Percentiles rank a stretch among this genome's conserved stretches.
phyloP scores from a whole-genome alignment of 2,329 filamentous ascomycete genomes.

The Trichophyton benhamiae region DNA sequence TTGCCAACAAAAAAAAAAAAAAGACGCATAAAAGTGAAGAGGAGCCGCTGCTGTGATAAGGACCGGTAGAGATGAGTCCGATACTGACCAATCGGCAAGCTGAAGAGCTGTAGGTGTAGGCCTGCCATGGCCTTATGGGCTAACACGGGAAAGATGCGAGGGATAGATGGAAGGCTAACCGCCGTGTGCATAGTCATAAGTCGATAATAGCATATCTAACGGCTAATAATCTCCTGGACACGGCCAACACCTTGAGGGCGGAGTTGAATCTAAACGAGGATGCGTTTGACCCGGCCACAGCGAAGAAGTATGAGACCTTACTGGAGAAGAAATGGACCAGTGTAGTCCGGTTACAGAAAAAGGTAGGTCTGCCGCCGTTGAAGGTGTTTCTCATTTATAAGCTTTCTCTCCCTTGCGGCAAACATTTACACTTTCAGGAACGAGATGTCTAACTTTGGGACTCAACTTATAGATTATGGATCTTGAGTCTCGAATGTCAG shows the following conservation, averaged over 20 bases:
- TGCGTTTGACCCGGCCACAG: constrained; percentile 61
- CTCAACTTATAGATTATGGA: constrained; percentile 66
- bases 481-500: constrained; percentile 61
- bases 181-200: constrained; percentile 57
- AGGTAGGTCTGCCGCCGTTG: constrained; percentile 42
- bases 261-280: constrained; percentile 57
- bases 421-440: background rate
- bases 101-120: constrained; percentile 34
- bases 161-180: constrained; percentile 10
- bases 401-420: background rate
- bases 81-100: constrained; percentile 69
- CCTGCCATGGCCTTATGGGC: background rate
- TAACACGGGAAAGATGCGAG: background rate
- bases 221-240: constrained; percentile 57
- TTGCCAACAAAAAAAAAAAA: no score
- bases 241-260: constrained; percentile 58
- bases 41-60: background rate
- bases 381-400: no score
- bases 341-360: constrained; percentile 87
- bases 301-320: constrained; percentile 87
- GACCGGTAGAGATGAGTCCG: constrained; percentile 47
- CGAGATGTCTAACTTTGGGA: background rate
- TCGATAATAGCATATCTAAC: constrained; percentile 81
- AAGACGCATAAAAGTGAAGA: no score
- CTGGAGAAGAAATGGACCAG: constrained; percentile 99